Conservation (phyloP, 192 early-diverging fungal genomes). For the Entrophospora sp. region DNA sequence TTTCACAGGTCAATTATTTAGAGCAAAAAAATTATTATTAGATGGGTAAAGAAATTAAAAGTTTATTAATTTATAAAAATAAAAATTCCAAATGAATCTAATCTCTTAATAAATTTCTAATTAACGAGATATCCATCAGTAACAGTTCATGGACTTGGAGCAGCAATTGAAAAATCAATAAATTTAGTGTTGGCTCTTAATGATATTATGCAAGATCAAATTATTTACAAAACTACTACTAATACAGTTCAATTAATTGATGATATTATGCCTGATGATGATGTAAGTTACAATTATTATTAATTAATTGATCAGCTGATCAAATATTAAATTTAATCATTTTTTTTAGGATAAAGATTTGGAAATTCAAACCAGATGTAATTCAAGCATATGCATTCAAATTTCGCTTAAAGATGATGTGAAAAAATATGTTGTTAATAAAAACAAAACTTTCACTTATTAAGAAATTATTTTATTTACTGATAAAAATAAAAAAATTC, state of each 20-base stretch:
- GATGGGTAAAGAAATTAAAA: slow-evolving; percentile 38
- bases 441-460: too few species aligned
- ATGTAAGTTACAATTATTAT: slow-evolving; percentile 29
- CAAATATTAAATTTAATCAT: too few species aligned
- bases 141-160: slow-evolving; percentile 72
- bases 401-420: slow-evolving; percentile 23
- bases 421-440: neutral
- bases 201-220: slow-evolving; percentile 46
- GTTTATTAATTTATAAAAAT: neutral
- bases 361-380: slow-evolving; percentile 47
- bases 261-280: slow-evolving; percentile 63
- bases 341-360: slow-evolving; percentile 37
- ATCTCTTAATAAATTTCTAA: neutral
- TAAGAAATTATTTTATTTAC: too few species aligned
- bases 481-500: too few species aligned
- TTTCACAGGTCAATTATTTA: slow-evolving; percentile 48
- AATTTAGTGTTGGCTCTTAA: slow-evolving; percentile 55
- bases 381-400: slow-evolving; percentile 65
- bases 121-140: slow-evolving; percentile 43
- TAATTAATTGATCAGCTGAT: neutral
- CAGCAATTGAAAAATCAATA: slow-evolving; percentile 60
- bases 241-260: slow-evolving; percentile 65
- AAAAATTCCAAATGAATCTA: slow-evolving; percentile 6
- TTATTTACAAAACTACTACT: slow-evolving; percentile 54
- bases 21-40: slow-evolving; percentile 58